Evolutionary conservation across 2,329 filamentous ascomycete species (phyloP).

Genomic region (Fusarium fracticaudum): DNA sequence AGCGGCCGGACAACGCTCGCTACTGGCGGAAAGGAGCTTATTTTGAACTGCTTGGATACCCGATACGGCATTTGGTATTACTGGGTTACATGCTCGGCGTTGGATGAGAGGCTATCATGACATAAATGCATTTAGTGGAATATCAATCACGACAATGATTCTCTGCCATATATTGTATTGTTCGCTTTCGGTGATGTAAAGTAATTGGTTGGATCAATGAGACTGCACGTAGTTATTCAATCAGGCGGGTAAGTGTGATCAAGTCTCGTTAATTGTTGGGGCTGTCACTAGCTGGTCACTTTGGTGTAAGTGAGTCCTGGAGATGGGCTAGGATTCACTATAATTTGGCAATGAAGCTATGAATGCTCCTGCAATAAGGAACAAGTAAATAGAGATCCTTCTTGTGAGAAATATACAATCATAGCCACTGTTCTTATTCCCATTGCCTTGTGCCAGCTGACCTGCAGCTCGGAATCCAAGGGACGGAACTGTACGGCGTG

Average conservation of each 20-base stretch:
- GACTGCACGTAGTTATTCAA: too few relatives aligned
- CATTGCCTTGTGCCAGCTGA: slow-evolving; percentile 8
- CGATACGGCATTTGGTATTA: slow-evolving; percentile 43
- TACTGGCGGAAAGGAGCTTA: slow-evolving; percentile 29
- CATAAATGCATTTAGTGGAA: slow-evolving; percentile 28
- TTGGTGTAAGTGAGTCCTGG: not conserved
- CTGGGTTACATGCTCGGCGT: slow-evolving; percentile 41
- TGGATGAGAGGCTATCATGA: slow-evolving; percentile 42
- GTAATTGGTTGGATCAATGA: not conserved
- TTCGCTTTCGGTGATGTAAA: not conserved
- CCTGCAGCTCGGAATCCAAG: slow-evolving; percentile 13
- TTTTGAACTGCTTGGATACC: slow-evolving; percentile 47
- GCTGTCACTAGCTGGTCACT: not conserved
- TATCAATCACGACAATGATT: slow-evolving; percentile 42
- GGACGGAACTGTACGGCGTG: slow-evolving; percentile 20
- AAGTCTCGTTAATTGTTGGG: not conserved
- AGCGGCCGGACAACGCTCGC: slow-evolving; percentile 42
- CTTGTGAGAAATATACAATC: not conserved
- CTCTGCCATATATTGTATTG: not conserved
- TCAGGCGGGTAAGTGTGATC: not conserved
- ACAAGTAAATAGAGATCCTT: not conserved
- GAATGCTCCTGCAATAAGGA: not conserved
- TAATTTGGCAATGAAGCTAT: not conserved
- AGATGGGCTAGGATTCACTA: not conserved
- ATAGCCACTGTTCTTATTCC: not conserved